Conservation (phyloP, 2,329 filamentous ascomycete genomes). For the Neoascochyta sp. region DNA sequence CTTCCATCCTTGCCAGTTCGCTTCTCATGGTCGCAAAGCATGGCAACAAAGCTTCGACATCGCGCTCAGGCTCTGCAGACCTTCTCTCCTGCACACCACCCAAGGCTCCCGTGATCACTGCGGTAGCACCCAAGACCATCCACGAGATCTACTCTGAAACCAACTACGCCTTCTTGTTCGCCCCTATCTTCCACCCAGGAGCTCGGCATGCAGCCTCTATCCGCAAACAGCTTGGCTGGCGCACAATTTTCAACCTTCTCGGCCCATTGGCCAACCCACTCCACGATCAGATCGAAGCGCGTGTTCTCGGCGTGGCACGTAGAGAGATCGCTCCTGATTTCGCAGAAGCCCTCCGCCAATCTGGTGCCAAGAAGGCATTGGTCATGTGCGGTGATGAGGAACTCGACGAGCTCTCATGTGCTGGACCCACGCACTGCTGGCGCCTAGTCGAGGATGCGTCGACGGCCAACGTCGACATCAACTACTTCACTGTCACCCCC, state of each 20-base stretch:
- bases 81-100: conserved; percentile 74
- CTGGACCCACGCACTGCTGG: conserved; percentile 87
- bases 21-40: conserved; percentile 88
- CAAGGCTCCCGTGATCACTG: conserved; percentile 67
- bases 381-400: conserved; percentile 93
- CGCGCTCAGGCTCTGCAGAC: conserved; percentile 92
- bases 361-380: conserved; percentile 76
- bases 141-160: conserved; percentile 68
- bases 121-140: conserved; percentile 69
- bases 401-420: conserved; percentile 91
- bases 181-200: conserved; percentile 91
- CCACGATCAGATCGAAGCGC: conserved; percentile 73
- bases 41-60: conserved; percentile 92
- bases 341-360: conserved; percentile 73
- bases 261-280: conserved; percentile 90
- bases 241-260: conserved; percentile 96
- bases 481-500: conserved; percentile 74
- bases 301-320: conserved; percentile 89
- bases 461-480: conserved; percentile 54
- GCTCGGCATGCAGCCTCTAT: conserved; percentile 87
- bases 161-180: conserved; percentile 95
- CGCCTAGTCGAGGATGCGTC: conserved; percentile 56
- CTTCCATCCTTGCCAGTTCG: conserved; percentile 85
- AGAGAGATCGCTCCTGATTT: conserved; percentile 85
- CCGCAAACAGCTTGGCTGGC: conserved; percentile 82